Percentiles rank a stretch among this genome's conserved stretches.
Evolutionary conservation across 306 rosid genomes (phyloP).

Genomic region (Ziziphus jujuba): DNA sequence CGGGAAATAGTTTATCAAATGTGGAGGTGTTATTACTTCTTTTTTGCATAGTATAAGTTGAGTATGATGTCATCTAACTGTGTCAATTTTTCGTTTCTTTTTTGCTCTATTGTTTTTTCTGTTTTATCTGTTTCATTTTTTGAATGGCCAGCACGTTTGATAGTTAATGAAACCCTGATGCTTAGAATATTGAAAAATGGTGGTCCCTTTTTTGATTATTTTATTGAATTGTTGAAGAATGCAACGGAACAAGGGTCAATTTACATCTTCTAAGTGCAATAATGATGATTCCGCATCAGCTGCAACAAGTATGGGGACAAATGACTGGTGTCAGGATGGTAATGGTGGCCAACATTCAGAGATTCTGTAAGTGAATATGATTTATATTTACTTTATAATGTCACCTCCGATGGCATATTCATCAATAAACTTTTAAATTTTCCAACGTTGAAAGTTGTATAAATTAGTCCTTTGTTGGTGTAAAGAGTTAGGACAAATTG

Average conservation of each 20-base stretch:
- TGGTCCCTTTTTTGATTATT: not conserved
- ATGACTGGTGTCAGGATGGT: constrained; percentile 49
- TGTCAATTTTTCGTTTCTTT: too few species aligned
- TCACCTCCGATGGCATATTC: not conserved
- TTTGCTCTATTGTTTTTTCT: too few species aligned
- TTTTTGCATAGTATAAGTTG: constrained; percentile 7
- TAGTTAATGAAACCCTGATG: not conserved
- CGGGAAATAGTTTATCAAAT: constrained; percentile 1
- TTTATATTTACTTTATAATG: not conserved
- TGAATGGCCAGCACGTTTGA: too few species aligned
- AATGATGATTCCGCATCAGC: constrained; percentile 60
- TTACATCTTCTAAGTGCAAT: constrained; percentile 65
- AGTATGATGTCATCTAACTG: not conserved
- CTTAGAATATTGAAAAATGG: not conserved
- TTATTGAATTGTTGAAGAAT: constrained; percentile 44
- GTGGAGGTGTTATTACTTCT: not conserved
- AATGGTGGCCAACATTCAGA: constrained; percentile 65
- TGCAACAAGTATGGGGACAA: constrained; percentile 49
- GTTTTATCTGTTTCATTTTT: too few species aligned
- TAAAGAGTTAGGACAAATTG: not conserved
- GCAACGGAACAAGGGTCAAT: constrained; percentile 80
- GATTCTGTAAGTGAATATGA: constrained; percentile 54
- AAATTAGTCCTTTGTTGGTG: not conserved
- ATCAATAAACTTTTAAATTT: not conserved
- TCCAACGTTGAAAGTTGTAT: not conserved